Evolutionary conservation across 306 rosid species (phyloP).

Genomic region (Sicyos edulis): DNA sequence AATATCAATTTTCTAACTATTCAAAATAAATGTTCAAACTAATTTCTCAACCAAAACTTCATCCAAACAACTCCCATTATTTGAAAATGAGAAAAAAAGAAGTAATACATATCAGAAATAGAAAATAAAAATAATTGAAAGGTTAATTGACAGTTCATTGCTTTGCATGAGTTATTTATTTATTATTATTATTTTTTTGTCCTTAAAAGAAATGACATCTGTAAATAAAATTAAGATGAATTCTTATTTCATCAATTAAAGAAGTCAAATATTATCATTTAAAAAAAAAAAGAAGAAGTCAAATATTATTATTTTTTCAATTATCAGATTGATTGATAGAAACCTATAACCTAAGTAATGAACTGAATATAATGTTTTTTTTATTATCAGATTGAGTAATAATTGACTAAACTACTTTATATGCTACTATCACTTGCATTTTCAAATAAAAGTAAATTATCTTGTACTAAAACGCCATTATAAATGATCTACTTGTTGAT

Average conservation of each 20-base stretch:
- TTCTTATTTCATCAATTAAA: background rate
- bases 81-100: background rate
- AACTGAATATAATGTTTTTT: too few relatives aligned
- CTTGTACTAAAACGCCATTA: too few relatives aligned
- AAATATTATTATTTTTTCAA: background rate
- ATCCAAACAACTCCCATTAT: too few relatives aligned
- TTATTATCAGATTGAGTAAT: background rate
- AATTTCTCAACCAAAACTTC: too few relatives aligned
- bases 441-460: background rate
- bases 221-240: background rate
- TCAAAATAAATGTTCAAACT: too few relatives aligned
- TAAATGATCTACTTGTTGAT: background rate
- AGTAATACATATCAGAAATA: background rate
- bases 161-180: background rate
- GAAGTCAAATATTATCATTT: too few relatives aligned
- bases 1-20: too few relatives aligned
- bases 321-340: constrained; percentile 1
- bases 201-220: background rate
- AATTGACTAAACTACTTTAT: background rate
- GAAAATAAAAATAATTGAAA: too few relatives aligned
- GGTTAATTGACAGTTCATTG: too few relatives aligned
- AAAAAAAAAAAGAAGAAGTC: too few relatives aligned
- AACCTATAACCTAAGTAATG: background rate
- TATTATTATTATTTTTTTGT: too few relatives aligned
- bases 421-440: background rate